phyloP scores from a whole-genome alignment of 2,329 filamentous ascomycete species.

The Clathrospora elynae region DNA sequence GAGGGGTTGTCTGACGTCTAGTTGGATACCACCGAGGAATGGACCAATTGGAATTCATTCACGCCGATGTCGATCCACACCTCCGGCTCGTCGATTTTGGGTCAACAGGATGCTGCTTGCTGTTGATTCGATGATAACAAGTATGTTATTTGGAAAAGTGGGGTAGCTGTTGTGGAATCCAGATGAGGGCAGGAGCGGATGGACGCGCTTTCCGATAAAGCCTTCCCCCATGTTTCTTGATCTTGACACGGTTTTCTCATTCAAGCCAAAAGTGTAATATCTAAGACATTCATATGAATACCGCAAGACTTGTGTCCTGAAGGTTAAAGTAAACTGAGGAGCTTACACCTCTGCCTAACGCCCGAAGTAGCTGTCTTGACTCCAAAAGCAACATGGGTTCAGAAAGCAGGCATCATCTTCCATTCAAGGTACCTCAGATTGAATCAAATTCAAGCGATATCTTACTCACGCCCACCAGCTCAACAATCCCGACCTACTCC shows the following conservation, averaged over 20 bases:
- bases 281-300: too few relatives aligned
- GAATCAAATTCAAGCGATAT: not conserved
- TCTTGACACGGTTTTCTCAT: too few relatives aligned
- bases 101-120: constrained; percentile 12
- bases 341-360: too few relatives aligned
- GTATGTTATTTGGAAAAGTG: constrained; percentile 19
- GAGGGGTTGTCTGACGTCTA: constrained; percentile 14
- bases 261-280: too few relatives aligned
- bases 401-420: constrained; percentile 43
- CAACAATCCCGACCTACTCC: constrained; percentile 60
- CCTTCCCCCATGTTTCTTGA: too few relatives aligned
- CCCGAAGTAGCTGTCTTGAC: not conserved
- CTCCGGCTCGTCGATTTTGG: constrained; percentile 16
- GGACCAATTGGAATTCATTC: constrained; percentile 15
- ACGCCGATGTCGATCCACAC: too few relatives aligned
- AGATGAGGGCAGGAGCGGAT: constrained; percentile 4
- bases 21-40: constrained; percentile 17
- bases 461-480: constrained; percentile 48
- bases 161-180: constrained; percentile 19
- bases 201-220: not conserved
- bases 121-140: constrained; percentile 8
- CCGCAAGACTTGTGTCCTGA: too few relatives aligned
- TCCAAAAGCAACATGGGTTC: constrained; percentile 26
- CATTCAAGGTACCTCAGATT: constrained; percentile 50
- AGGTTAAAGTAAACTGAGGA: too few relatives aligned